Base-by-base conservation (phyloP, 345 rosid species). In the Melaleuca quinquenervia region DNA sequence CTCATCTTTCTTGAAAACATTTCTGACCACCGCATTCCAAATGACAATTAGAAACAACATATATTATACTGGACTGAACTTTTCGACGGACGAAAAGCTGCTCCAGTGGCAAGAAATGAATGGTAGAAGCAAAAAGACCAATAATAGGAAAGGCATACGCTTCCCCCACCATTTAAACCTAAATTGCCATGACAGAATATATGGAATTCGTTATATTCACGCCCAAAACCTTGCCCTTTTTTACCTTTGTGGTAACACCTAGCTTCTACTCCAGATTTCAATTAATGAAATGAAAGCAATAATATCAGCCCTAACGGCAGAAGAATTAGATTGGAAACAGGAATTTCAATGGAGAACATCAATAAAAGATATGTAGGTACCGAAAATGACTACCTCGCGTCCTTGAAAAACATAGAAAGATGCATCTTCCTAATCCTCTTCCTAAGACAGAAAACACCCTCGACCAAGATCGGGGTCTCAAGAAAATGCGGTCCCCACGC, bases 1-100 rank as follows among this genome's bases (percentile, higher is more conserved):
- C 87, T 93, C 95, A 84, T 97, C 99, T 87, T 89, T 82, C 85
- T 91, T 93, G 82, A 94, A 88, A n/a, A 89, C 93, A 64, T 84
- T 55, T 85, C 99, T 97, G 92, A 52, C 82, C 89, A 88, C 45
- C 51, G 11, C 26, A 70, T 70, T 70, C 80, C 80, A 70, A 36
- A 70, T 70, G 48, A 70, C 48, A 36, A 70, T 70, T 70, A 70
- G 80, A 48, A 24, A 36, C 9, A 20, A 44, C 80, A 70, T 70
- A 36, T 11, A 1, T 3, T 21, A 36, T 36, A 36, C 26, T 32
- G 80, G 80, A 70, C 48, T 18, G 48, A 70, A 36, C 6, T 20
- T 32, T 32, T 36, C 7, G 3, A 8, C 1, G 11, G 78, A 18
- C 18, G 13, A 5, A 20, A 70, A 70, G 36, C 24, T 36, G 48